Conservation (phyloP, 768 basidiomycete species). For the Mycena kentingensis region DNA sequence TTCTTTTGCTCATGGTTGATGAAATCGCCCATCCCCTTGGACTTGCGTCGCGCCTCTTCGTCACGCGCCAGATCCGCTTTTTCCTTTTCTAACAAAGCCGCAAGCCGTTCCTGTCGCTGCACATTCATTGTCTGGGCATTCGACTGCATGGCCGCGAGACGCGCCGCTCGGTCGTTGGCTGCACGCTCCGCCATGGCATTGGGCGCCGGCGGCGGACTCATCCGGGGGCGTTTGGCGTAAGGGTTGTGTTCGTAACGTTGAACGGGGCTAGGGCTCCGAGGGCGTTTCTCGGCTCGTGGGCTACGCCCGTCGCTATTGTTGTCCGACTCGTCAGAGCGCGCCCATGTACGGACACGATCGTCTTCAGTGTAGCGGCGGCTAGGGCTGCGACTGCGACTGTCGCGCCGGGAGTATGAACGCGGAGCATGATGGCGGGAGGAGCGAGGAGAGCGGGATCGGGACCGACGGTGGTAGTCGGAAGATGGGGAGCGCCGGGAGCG, state of each 20-base stretch:
- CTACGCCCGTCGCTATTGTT: conserved; percentile 33
- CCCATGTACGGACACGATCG: conserved; percentile 42
- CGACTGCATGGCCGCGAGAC: conserved; percentile 87
- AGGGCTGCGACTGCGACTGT: conserved; percentile 30
- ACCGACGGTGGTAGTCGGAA: conserved; percentile 45
- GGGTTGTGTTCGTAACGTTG: conserved; percentile 26
- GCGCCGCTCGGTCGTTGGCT: conserved; percentile 68
- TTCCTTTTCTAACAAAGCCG: conserved; percentile 71
- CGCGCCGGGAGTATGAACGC: no score
- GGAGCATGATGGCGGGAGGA: conserved; percentile 34
- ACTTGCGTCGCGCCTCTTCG: conserved; percentile 64
- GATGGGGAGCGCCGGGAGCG: conserved; percentile 50
- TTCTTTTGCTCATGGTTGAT: conserved; percentile 82
- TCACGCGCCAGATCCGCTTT: conserved; percentile 76
- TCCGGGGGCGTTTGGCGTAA: conserved; percentile 53
- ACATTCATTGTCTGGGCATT: conserved; percentile 67
- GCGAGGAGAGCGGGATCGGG: conserved; percentile 24
- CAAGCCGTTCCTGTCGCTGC: conserved; percentile 74
- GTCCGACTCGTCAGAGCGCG: conserved; percentile 56
- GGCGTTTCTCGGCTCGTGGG: conserved; percentile 18
- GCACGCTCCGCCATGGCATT: conserved; percentile 28
- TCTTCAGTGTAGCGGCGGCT: conserved; percentile 33
- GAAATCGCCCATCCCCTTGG: conserved; percentile 80
- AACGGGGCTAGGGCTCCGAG: conserved; percentile 17
- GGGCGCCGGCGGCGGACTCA: conserved; percentile 43